phyloP scores from a whole-genome alignment of 2,329 filamentous ascomycete genomes.

The Colletotrichum falcatum region DNA sequence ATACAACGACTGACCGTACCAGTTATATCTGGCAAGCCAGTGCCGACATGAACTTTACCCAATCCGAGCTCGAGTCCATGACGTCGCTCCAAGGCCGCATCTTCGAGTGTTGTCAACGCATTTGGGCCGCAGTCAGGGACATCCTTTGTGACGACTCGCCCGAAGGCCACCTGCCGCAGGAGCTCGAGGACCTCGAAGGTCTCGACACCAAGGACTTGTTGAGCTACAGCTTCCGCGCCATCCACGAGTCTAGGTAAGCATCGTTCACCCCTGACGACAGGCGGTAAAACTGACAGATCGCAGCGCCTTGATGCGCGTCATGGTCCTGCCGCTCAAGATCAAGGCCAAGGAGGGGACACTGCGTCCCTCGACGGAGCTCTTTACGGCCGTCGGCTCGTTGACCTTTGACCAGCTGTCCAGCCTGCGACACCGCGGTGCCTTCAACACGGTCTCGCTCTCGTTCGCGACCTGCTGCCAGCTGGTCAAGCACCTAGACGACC shows the following conservation, averaged over 20 bases:
- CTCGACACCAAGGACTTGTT: conserved; percentile 88
- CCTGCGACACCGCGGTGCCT: conserved; percentile 90
- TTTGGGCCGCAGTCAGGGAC: conserved; percentile 82
- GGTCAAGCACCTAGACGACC: conserved; percentile 60
- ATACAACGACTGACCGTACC: conserved; percentile 36
- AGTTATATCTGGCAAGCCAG: conserved; percentile 68
- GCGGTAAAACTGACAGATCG: conserved; percentile 10
- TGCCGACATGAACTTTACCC: conserved; percentile 54
- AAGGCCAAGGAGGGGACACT: conserved; percentile 58
- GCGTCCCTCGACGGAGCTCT: conserved; percentile 64
- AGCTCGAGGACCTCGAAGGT: conserved; percentile 77
- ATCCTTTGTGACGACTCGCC: conserved; percentile 94
- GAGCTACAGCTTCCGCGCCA: conserved; percentile 93
- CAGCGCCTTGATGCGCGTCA: conserved; percentile 77
- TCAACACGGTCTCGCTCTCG: conserved; percentile 91
- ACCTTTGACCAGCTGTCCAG: conserved; percentile 86
- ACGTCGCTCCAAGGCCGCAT: conserved; percentile 65
- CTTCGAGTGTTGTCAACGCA: conserved; percentile 69
- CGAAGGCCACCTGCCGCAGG: conserved; percentile 85
- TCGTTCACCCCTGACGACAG: background rate
- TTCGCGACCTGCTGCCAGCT: conserved; percentile 84
- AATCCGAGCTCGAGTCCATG: conserved; percentile 52
- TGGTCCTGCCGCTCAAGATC: conserved; percentile 67
- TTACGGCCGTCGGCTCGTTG: conserved; percentile 75
- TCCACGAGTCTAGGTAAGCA: conserved; percentile 89